Evolutionary conservation across 495 filamentous ascomycete species (phyloP), one percentile per base, ranked within the genome.

Genomic region (Aspergillus panamensis): DNA sequence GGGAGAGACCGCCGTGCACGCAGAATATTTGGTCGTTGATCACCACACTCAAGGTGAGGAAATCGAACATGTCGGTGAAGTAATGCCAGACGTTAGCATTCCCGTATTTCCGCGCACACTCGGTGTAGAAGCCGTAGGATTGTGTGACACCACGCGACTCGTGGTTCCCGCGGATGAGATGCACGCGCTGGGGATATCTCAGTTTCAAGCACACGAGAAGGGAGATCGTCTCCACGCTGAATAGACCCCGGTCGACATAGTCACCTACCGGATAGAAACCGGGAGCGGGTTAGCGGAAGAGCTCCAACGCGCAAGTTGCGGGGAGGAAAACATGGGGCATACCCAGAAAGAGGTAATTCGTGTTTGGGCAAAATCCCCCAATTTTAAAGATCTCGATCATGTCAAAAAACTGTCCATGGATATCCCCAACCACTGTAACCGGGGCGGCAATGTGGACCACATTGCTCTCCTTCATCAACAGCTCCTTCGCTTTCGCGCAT

Each of bases 31-130:
- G 89, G 71, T 98, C 87, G 73, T 97, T 94, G 68, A 98, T 97
- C 58, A 98, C 94, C 37, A 97, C 95, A 61, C 89, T 94, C 45
- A 98, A 76, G 3, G 93, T 96, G 52, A 98, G 82, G 68, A 93
- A 98, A 75, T 98, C 94, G 73, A 98, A 98, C 93, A 98, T 97
- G 74, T 98, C 94, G 51, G 94, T 98, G 66, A 98, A 98, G 72
- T 97, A 93, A 69, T 97, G 95, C 94, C 94, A 98, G 9, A 98
- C 95, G 61, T 94, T 96, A 32, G 94, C 91, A 72, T 94, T 96
- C 57, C 92, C 93, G 72, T 98, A 98, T 71, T 98, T 98, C 53
- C 94, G 87, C 13, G 87, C 90, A 71, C 94, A 98, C 69, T 98
- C 94, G 3, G 94, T 98, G 66, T 98, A 98, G 75, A 98, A 98